A percentile compares a stretch with the other conserved stretches of the same genome.
Conservation (phyloP, 176 grass and related monocot species). For the Oryza longistaminata region DNA sequence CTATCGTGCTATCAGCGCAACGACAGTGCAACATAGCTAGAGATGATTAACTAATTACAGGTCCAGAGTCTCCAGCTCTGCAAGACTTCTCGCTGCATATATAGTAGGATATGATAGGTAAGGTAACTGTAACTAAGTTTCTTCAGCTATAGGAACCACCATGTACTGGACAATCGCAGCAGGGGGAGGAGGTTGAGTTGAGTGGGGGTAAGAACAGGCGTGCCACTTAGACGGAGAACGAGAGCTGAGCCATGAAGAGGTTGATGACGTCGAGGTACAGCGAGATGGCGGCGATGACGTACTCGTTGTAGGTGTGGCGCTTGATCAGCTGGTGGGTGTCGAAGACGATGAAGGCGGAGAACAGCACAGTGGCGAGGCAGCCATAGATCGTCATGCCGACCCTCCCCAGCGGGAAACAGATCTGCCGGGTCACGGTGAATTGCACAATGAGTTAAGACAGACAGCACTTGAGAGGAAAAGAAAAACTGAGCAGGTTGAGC, state of each 20-base stretch:
- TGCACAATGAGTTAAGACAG: conserved; percentile 13
- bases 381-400: conserved; percentile 46
- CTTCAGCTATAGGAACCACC: background rate
- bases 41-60: conserved; percentile 16
- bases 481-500: background rate
- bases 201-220: background rate
- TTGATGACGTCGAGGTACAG: conserved; percentile 75
- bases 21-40: background rate
- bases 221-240: conserved; percentile 15
- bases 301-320: conserved; percentile 62
- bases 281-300: conserved; percentile 52
- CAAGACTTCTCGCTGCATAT: background rate
- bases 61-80: conserved; percentile 18
- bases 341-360: conserved; percentile 53
- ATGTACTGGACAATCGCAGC: background rate
- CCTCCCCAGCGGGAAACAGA: conserved; percentile 50
- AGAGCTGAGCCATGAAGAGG: conserved; percentile 63
- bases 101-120: background rate
- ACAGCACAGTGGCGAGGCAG: conserved; percentile 44
- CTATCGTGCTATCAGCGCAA: background rate
- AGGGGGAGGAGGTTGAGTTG: background rate
- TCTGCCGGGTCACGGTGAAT: conserved; percentile 22
- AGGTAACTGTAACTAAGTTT: background rate
- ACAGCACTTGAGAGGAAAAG: background rate
- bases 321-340: conserved; percentile 63